Evolutionary conservation across 805 yeast species (phyloP).

Genomic region (Ogataea nakhonphanomensis): DNA sequence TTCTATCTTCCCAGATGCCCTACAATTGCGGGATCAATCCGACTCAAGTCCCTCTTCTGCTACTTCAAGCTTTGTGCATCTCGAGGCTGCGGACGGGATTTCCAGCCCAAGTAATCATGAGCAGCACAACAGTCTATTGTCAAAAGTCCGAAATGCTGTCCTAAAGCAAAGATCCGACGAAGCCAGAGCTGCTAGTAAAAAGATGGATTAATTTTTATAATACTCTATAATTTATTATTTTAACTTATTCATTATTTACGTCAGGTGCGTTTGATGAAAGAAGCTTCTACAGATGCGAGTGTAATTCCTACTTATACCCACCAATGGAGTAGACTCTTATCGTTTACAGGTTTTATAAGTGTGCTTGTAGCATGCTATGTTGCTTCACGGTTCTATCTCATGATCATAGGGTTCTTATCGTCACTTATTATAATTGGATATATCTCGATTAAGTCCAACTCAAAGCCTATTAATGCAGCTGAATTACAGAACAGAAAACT

Average conservation of each 20-base stretch:
- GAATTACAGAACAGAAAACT: background rate
- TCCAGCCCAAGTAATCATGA: slow-evolving; percentile 7
- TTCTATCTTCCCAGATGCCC: slow-evolving; percentile 33
- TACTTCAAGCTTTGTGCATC: slow-evolving; percentile 16
- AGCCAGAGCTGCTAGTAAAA: slow-evolving; percentile 4
- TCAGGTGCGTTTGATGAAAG: too few relatives aligned
- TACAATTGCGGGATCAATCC: slow-evolving; percentile 20
- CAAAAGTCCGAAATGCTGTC: slow-evolving; percentile 26
- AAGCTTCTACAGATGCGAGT: background rate
- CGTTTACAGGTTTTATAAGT: too few relatives aligned
- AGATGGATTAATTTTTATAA: background rate
- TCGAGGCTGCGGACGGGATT: slow-evolving; percentile 8
- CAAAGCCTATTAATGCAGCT: background rate
- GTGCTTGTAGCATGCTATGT: too few relatives aligned
- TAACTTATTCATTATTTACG: too few relatives aligned
- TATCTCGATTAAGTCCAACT: slow-evolving; percentile 6
- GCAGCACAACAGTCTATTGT: background rate
- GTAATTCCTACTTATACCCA: background rate
- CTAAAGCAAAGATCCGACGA: slow-evolving; percentile 22
- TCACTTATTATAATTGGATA: slow-evolving; percentile 5
- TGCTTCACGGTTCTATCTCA: too few relatives aligned
- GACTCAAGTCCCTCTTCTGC: slow-evolving; percentile 6
- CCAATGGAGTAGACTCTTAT: too few relatives aligned
- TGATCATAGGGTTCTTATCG: background rate
- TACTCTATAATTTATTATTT: background rate